Evolutionary conservation across 371 early-diverging fungal species (phyloP), one percentile per base, ranked within the genome.

Genomic region (Fennellomyces sp.): DNA sequence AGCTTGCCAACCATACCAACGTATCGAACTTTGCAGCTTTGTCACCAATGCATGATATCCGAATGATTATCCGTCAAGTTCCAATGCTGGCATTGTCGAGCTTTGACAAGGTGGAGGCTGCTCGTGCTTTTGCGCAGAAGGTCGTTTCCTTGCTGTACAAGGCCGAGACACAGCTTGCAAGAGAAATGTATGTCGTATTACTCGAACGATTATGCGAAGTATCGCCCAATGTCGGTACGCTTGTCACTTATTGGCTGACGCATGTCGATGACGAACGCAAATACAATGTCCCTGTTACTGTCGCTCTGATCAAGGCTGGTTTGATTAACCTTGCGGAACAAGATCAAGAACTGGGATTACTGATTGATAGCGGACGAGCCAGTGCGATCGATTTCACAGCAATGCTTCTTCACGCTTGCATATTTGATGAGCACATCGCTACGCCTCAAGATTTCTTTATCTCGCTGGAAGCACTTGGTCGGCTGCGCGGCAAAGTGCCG

Each of bases 191-290:
- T 63, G 87, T 93, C 4, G 73, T 86, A 5, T 64, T 98, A 1
- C 76, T 99, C 50, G 91, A 90, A 58, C 76, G 86, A 5, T 70
- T 97, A 13, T 94, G 93, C 64, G 91, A 93, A 52, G 67, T 86
- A 29, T 94, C 95, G 0, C 82, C 81, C 56, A 84, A 85, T 31
- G 90, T 92, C 0, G 86, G 85, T 25, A 88, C 88, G 47, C 93
- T 97, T 70, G 91, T 98, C 45, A 88, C 83, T 0, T 83, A 87
- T 21, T 98, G 97, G 98, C 73, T 99, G 17, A 83, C 94, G 11
- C 95, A 93, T 75, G 86, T 94, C 4, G 94, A 95, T 42, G 97
- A 97, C 63, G 96, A 96, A 64, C 91, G 95, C 65, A 94, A 96
- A 66, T 90, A 87, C 63, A 91, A 93, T 65, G 93, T 95, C 2